phyloP scores from a whole-genome alignment of 345 rosid species.

The Microcos paniculata region DNA sequence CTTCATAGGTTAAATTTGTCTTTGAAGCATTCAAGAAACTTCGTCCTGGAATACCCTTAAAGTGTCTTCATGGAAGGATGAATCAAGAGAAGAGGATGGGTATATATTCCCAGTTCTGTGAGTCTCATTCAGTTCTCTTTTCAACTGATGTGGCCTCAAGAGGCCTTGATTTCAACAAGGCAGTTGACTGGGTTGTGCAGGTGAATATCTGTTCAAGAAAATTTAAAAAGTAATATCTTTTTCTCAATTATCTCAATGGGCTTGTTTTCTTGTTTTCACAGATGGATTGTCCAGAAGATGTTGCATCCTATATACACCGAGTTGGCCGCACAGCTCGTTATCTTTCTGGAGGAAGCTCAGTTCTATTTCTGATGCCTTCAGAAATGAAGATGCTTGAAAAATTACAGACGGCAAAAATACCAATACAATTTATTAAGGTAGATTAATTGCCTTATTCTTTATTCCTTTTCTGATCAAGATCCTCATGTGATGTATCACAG shows the following conservation, averaged over 20 bases:
- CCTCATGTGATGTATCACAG: neutral
- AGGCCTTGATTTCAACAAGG: constrained; percentile 94
- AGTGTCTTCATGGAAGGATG: constrained; percentile 96
- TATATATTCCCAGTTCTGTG: constrained; percentile 81
- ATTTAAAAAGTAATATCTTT: neutral
- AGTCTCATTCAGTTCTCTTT: constrained; percentile 78
- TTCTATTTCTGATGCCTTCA: constrained; percentile 81
- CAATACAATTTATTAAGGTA: constrained; percentile 76
- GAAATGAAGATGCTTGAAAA: constrained; percentile 93
- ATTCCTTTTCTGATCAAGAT: neutral
- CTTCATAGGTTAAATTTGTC: constrained; percentile 79
- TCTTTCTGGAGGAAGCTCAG: constrained; percentile 67
- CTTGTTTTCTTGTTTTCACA: constrained; percentile 25
- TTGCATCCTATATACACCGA: constrained; percentile 89
- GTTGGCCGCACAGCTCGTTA: constrained; percentile 98
- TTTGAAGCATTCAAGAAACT: constrained; percentile 91
- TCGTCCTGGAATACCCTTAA: constrained; percentile 93
- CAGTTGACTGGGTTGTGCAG: constrained; percentile 98
- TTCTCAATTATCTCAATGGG: neutral
- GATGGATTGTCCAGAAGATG: constrained; percentile 97
- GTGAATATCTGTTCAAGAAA: constrained; percentile 32
- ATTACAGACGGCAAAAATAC: constrained; percentile 71
- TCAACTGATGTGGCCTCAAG: constrained; percentile 92
- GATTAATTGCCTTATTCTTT: constrained; percentile 1
- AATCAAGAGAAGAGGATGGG: constrained; percentile 82